Conservation (phyloP, 257 asterid species). For the Vinca minor region DNA sequence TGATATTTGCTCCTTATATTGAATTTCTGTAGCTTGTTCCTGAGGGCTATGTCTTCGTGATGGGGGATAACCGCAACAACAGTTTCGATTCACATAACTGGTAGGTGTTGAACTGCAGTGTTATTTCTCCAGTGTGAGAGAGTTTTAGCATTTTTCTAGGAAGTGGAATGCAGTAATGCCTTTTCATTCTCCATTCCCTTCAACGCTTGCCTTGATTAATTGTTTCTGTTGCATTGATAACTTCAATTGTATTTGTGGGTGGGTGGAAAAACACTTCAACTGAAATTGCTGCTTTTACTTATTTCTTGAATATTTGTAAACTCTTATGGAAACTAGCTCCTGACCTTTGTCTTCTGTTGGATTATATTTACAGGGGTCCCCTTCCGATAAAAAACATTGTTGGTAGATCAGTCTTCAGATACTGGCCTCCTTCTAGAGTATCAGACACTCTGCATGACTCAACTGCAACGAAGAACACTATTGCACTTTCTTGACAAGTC, state of each 20-base stretch:
- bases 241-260: background rate
- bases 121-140: background rate
- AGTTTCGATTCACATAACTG: slow-evolving; percentile 91
- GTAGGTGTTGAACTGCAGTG: slow-evolving; percentile 25
- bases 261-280: background rate
- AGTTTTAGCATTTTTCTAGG: background rate
- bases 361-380: slow-evolving; percentile 30
- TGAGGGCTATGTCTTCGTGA: slow-evolving; percentile 77
- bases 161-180: background rate
- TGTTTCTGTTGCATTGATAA: background rate
- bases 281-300: background rate
- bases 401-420: slow-evolving; percentile 34
- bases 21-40: slow-evolving; percentile 60
- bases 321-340: background rate
- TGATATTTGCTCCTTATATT: slow-evolving; percentile 5
- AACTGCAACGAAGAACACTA: background rate
- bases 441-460: slow-evolving; percentile 19
- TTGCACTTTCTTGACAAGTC: slow-evolving; percentile 16
- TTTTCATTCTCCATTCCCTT: background rate
- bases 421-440: slow-evolving; percentile 39
- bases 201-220: background rate
- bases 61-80: slow-evolving; percentile 96
- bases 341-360: background rate
- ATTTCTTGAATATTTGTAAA: background rate
- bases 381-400: slow-evolving; percentile 30